Evolutionary conservation across 108 stramenopile genomes (phyloP).

Genomic region (Asterionellopsis glacialis): DNA sequence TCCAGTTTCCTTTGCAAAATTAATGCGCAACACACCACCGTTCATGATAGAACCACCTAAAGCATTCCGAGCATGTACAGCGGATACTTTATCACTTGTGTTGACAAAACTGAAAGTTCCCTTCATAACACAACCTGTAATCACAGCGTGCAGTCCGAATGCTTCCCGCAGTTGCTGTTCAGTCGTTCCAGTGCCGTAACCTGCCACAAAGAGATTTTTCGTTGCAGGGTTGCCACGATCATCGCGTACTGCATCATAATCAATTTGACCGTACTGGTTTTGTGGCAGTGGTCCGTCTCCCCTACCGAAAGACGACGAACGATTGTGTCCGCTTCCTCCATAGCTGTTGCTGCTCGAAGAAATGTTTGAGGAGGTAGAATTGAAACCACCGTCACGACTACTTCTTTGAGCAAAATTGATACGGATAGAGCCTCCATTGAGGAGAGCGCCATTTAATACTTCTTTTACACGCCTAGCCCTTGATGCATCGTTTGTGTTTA

Average conservation of each 20-base stretch:
- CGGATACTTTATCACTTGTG: constrained; percentile 55
- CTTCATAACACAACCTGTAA: constrained; percentile 69
- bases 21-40: constrained; percentile 76
- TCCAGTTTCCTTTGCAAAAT: constrained; percentile 87
- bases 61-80: constrained; percentile 57
- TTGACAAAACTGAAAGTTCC: constrained; percentile 81
- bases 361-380: neutral
- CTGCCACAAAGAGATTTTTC: constrained; percentile 84
- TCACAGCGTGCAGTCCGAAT: constrained; percentile 51
- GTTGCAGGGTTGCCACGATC: constrained; percentile 86
- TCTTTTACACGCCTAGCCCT: constrained; percentile 71
- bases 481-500: constrained; percentile 77
- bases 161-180: constrained; percentile 65
- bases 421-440: constrained; percentile 71
- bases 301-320: neutral
- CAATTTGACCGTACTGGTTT: constrained; percentile 34
- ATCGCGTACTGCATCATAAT: constrained; percentile 38
- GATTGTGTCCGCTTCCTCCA: neutral
- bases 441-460: constrained; percentile 66
- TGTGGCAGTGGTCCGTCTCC: constrained; percentile 17
- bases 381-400: constrained; percentile 23
- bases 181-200: constrained; percentile 78
- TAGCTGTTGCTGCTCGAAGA: neutral
- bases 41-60: constrained; percentile 59
- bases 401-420: constrained; percentile 76